Percentiles rank a stretch among this genome's conserved stretches.
Evolutionary conservation across 1,284 basidiomycete species (phyloP).

Genomic region (Apiotrichum porosum): DNA sequence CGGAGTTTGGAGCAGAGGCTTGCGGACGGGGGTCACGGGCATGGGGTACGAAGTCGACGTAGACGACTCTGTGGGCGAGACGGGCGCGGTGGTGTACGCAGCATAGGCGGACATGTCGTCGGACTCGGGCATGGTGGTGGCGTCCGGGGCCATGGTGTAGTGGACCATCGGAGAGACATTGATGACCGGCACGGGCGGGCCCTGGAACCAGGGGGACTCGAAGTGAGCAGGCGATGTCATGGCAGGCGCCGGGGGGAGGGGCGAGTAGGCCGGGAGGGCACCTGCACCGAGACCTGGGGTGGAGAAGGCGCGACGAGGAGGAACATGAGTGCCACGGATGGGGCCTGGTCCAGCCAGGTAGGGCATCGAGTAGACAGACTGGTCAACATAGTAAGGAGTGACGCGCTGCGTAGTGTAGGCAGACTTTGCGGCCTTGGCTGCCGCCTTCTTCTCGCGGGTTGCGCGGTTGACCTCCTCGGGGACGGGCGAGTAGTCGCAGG

Average conservation of each 20-base stretch:
- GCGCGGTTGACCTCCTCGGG: conserved; percentile 46
- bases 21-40: conserved; percentile 20
- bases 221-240: conserved; percentile 37
- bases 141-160: conserved; percentile 13
- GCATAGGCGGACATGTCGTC: conserved; percentile 9
- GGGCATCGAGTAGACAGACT: conserved; percentile 30
- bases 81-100: conserved; percentile 17
- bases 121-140: conserved; percentile 5
- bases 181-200: conserved; percentile 21
- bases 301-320: conserved; percentile 34
- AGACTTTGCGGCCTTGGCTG: conserved; percentile 35
- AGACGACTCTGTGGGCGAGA: conserved; percentile 22
- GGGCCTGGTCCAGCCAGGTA: conserved; percentile 23
- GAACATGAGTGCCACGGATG: conserved; percentile 23
- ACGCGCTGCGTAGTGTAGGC: conserved; percentile 21
- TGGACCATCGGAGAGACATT: conserved; percentile 17
- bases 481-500: conserved; percentile 46
- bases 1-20: conserved; percentile 9
- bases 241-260: conserved; percentile 24
- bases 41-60: conserved; percentile 20
- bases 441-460: conserved; percentile 44
- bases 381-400: conserved; percentile 32
- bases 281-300: conserved; percentile 21
- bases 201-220: conserved; percentile 30
- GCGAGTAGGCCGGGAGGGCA: conserved; percentile 24